A percentile compares a stretch with the other conserved stretches of the same genome.
These are phyloP conservation scores for Candida glaebosa DNA, from an alignment of 805 yeast species.

Conservation along the genomic window DNA sequence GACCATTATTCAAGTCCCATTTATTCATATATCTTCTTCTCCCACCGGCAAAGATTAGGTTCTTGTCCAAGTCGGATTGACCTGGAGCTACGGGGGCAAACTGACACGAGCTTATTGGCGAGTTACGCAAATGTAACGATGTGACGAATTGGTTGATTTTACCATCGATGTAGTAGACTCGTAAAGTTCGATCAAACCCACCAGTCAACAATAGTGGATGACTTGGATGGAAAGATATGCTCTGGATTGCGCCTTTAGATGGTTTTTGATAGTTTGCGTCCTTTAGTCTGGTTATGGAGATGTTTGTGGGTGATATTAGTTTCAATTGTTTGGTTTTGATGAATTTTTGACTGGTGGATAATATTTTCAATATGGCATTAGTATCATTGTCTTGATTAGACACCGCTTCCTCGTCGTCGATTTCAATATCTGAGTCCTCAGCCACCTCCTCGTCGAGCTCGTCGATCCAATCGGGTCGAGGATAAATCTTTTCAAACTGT, in stretches of 20 bases:
- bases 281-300: slow-evolving; percentile 77
- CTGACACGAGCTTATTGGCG: slow-evolving; percentile 75
- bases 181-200: slow-evolving; percentile 85
- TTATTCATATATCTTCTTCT: slow-evolving; percentile 88
- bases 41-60: slow-evolving; percentile 77
- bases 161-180: slow-evolving; percentile 90
- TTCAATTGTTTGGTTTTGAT: slow-evolving; percentile 43
- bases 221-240: slow-evolving; percentile 77
- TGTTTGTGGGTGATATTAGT: slow-evolving; percentile 62
- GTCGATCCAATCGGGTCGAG: slow-evolving; percentile 80
- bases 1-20: slow-evolving; percentile 75
- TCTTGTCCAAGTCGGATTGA: slow-evolving; percentile 27
- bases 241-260: slow-evolving; percentile 79
- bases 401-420: slow-evolving; percentile 18
- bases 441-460: slow-evolving; percentile 36
- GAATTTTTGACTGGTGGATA: slow-evolving; percentile 34
- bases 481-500: slow-evolving; percentile 71
- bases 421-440: slow-evolving; percentile 15
- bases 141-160: slow-evolving; percentile 77
- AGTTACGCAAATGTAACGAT: slow-evolving; percentile 70
- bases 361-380: slow-evolving; percentile 29
- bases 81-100: slow-evolving; percentile 42
- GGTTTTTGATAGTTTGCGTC: slow-evolving; percentile 77
- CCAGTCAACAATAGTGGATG: slow-evolving; percentile 85
- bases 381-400: slow-evolving; percentile 19